These are phyloP conservation scores for Penicillium sp. DNA, from an alignment of 2,329 filamentous ascomycete genomes.

Conservation along the genomic window DNA sequence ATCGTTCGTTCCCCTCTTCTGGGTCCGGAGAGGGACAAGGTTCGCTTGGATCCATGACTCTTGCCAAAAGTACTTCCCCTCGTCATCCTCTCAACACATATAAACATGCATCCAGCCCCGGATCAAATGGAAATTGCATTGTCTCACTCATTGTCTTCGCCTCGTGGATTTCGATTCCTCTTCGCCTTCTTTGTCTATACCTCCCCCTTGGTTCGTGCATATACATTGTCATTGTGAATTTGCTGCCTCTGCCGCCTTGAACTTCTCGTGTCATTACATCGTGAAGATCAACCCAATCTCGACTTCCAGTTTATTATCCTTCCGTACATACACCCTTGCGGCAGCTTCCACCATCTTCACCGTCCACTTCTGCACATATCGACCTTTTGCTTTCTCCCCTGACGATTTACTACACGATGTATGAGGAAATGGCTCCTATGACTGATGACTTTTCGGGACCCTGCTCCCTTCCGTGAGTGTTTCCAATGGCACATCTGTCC, in stretches of 20 bases:
- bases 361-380: slow-evolving; percentile 11
- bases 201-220: slow-evolving; percentile 15
- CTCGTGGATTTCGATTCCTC: slow-evolving; percentile 20
- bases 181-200: slow-evolving; percentile 18
- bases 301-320: too few species aligned
- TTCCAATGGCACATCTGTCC: not conserved
- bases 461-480: slow-evolving; percentile 35
- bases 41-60: slow-evolving; percentile 10
- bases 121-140: slow-evolving; percentile 16
- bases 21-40: slow-evolving; percentile 16
- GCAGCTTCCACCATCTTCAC: slow-evolving; percentile 3
- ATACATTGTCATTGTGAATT: slow-evolving; percentile 16
- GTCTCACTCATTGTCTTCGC: slow-evolving; percentile 22
- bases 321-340: slow-evolving; percentile 16
- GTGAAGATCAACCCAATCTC: too few species aligned
- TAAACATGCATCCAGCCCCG: slow-evolving; percentile 33
- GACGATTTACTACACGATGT: slow-evolving; percentile 22
- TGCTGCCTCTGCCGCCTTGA: slow-evolving; percentile 3
- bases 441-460: slow-evolving; percentile 28
- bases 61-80: slow-evolving; percentile 22
- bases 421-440: slow-evolving; percentile 29
- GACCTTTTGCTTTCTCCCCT: slow-evolving; percentile 7
- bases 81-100: slow-evolving; percentile 27
- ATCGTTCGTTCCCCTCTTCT: slow-evolving; percentile 25
- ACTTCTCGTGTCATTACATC: slow-evolving; percentile 8